Evolutionary conservation across 2,329 filamentous ascomycete species (phyloP).

Genomic region (Alternaria infectoria): DNA sequence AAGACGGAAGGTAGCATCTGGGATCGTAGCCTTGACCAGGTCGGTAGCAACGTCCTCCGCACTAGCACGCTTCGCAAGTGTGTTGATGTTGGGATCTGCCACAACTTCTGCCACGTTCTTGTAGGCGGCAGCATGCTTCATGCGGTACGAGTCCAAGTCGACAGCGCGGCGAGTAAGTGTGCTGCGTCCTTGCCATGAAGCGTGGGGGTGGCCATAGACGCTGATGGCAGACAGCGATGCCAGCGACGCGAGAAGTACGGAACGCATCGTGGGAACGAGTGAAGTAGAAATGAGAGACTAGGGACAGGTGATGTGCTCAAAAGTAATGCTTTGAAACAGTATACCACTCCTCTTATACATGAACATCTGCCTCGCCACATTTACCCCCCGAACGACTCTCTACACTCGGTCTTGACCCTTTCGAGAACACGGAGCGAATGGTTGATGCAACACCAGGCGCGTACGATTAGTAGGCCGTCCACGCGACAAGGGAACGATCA

Average conservation of each 20-base stretch:
- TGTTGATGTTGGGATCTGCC: conserved; percentile 24
- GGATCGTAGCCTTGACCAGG: conserved; percentile 42
- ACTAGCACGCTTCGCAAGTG: conserved; percentile 30
- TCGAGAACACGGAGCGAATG: background rate
- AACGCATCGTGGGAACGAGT: conserved; percentile 34
- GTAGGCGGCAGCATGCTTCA: conserved; percentile 33
- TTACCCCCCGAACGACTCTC: background rate
- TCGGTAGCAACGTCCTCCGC: conserved; percentile 41
- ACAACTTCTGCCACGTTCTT: conserved; percentile 29
- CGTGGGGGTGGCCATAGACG: conserved; percentile 31
- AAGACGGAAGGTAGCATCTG: conserved; percentile 56
- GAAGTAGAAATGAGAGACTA: conserved; percentile 19
- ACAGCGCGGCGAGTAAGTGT: conserved; percentile 30
- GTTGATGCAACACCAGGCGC: conserved; percentile 2
- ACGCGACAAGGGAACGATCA: conserved; percentile 11
- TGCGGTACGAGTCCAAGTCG: conserved; percentile 42
- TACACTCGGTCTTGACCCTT: background rate
- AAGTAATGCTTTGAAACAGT: background rate
- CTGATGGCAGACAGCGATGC: conserved; percentile 33
- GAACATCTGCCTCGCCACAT: conserved; percentile 1
- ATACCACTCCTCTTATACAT: conserved; percentile 19
- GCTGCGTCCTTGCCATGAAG: conserved; percentile 11
- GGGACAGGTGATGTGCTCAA: conserved; percentile 11
- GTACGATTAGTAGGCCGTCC: conserved; percentile 6
- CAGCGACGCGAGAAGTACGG: conserved; percentile 38